Conservation (phyloP, 1,284 basidiomycete species). For the Pulveroboletus sp. region DNA sequence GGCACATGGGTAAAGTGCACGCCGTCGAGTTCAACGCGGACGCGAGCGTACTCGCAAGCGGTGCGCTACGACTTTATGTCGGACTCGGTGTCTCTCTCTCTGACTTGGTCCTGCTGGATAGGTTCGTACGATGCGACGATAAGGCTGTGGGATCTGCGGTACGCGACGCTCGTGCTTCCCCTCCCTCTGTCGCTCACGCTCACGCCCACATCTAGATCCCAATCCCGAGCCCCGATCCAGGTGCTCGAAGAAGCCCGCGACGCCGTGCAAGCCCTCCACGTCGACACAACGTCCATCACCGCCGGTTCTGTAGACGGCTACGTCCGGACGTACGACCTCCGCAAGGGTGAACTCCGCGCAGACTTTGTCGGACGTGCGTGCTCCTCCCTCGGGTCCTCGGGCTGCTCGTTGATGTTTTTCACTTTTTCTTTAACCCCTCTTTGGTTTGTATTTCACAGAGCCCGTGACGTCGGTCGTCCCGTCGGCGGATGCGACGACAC, state of each 20-base stretch:
- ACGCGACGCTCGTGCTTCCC: constrained; percentile 5
- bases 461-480: constrained; percentile 84
- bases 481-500: constrained; percentile 71
- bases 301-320: constrained; percentile 90
- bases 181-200: neutral
- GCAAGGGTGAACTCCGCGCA: constrained; percentile 84
- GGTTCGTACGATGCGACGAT: constrained; percentile 89
- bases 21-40: constrained; percentile 89
- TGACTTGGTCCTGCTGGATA: constrained; percentile 33
- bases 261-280: constrained; percentile 80
- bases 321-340: constrained; percentile 90
- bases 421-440: no score
- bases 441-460: no score
- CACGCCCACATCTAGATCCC: constrained; percentile 54
- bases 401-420: neutral
- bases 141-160: constrained; percentile 88
- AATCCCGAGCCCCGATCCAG: constrained; percentile 85
- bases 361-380: constrained; percentile 85
- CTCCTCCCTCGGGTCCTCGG: neutral
- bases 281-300: constrained; percentile 65
- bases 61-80: constrained; percentile 41
- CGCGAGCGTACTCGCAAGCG: constrained; percentile 82
- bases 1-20: constrained; percentile 90
- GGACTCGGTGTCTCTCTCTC: neutral
- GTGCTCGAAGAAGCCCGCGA: constrained; percentile 88